Evolutionary conservation across 257 asterid genomes (phyloP), one percentile per base, ranked within the genome.

Genomic region (Avicennia marina): DNA sequence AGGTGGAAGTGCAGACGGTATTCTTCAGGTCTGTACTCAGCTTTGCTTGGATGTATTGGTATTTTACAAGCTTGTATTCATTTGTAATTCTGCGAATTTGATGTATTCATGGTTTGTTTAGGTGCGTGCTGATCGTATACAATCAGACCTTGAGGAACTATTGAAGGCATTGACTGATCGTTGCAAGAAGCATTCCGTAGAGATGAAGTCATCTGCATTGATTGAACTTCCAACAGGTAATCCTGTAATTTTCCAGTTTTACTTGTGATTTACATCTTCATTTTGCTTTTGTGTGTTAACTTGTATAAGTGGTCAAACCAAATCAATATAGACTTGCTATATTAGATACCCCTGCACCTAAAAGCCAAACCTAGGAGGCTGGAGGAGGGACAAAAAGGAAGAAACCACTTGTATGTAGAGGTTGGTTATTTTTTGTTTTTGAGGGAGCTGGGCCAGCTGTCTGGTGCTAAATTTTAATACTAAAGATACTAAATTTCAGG

Each of bases 91-190:
- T 53, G 70, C 72, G 72, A 66, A 56, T 36, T 5, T 36, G 10
- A 5, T 36, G 41, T 12, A 5, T 36, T 36, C 13, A 8, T 4
- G 3, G 1, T 36, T 11, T 36, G 41, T 44, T 49, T 73, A 93
- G 99, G 97, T 93, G 43, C 93, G 97, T 65, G 99, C 99, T 69
- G 99, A 93, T 67, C 97, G 99, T 57, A 84, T 93, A 68, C 99
- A 93, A 69, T 81, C 94, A 58, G 96, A 93, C 71, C 91, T 93
- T 45, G 99, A 93, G 83, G 99, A 82, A 64, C 82, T 93, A 49
- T 36, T 86, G 75, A 89, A 84, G 86, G 99, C 94, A 61, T 63
- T 89, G 75, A 40, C 80, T 38, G 97, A 89, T 53, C 97, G 88
- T 27, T 75, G 86, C 82, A 93, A 89, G 87, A 93, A 89, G 71